A percentile compares a stretch with the other conserved stretches of the same genome.
Conservation (phyloP, 2,329 filamentous ascomycete genomes). For the Neopestalotiopsis sp. region DNA sequence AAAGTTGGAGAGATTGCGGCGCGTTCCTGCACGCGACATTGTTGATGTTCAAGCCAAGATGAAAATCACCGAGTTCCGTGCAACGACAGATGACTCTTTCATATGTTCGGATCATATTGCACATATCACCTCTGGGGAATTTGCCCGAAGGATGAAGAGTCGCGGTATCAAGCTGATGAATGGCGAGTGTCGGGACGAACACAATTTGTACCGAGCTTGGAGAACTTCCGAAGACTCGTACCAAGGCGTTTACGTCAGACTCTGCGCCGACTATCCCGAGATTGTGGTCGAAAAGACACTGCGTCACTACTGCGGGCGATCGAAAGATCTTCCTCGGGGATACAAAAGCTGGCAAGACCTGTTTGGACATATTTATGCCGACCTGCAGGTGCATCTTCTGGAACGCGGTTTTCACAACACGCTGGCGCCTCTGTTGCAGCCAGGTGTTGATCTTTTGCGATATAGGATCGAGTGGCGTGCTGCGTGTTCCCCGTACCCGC, state of each 20-base stretch:
- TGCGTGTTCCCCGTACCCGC: constrained; percentile 14
- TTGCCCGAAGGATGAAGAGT: constrained; percentile 22
- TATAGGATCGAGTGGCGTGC: constrained; percentile 23
- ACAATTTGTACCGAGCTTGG: constrained; percentile 21
- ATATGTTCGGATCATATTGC: constrained; percentile 14
- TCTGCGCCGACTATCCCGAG: constrained; percentile 20
- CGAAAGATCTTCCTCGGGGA: not conserved
- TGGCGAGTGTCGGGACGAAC: constrained; percentile 22
- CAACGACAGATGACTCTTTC: constrained; percentile 20
- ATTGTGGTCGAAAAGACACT: constrained; percentile 10
- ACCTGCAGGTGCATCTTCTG: constrained; percentile 20
- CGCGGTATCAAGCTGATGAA: constrained; percentile 22
- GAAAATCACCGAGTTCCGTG: constrained; percentile 22
- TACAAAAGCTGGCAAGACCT: constrained; percentile 21
- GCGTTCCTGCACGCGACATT: constrained; percentile 7
- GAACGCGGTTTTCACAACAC: constrained; percentile 21
- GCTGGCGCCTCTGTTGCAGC: constrained; percentile 15
- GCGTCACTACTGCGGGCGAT: constrained; percentile 16
- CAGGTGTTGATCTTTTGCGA: constrained; percentile 20
- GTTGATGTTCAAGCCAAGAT: constrained; percentile 19
- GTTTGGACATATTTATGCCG: constrained; percentile 22
- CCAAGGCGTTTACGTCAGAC: constrained; percentile 17
- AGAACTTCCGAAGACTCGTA: constrained; percentile 19
- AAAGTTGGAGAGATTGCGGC: constrained; percentile 16
- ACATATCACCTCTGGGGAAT: constrained; percentile 20